These are phyloP conservation scores for Macrolepiota dolichaula DNA, from an alignment of 768 basidiomycete genomes.

Conservation along the genomic window DNA sequence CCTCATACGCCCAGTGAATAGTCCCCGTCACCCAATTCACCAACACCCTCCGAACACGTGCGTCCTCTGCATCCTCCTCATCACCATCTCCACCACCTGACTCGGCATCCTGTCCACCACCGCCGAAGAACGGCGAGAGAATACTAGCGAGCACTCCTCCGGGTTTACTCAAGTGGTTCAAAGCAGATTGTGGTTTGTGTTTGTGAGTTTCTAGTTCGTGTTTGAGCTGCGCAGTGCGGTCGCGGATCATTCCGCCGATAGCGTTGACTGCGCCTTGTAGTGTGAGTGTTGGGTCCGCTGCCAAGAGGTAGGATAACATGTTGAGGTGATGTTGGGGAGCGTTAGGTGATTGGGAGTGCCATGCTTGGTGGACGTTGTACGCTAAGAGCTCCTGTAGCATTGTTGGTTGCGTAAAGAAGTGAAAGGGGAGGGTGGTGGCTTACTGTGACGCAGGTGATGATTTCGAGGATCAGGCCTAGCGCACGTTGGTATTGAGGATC, in stretches of 20 bases:
- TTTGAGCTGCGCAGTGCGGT: not conserved
- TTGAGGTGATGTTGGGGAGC: conserved; percentile 3
- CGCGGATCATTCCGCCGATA: not conserved
- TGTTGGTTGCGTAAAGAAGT: not conserved
- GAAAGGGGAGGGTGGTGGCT: not conserved
- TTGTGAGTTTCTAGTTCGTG: not conserved
- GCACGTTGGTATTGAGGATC: no score
- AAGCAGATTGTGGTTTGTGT: no score
- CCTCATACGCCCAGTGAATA: conserved; percentile 12
- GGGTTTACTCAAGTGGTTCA: not conserved
- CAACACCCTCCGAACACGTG: not conserved
- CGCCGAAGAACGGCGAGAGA: not conserved
- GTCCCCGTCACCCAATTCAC: conserved; percentile 6
- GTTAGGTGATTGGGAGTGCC: not conserved
- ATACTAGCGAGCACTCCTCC: not conserved
- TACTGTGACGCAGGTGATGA: conserved; percentile 2
- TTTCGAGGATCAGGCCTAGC: not conserved
- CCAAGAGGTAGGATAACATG: not conserved
- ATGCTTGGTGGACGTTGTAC: conserved; percentile 12
- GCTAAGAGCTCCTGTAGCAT: conserved; percentile 4
- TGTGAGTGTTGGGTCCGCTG: not conserved
- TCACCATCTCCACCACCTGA: not conserved
- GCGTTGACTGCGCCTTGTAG: conserved; percentile 3
- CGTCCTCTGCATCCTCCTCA: no score
- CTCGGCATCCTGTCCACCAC: no score